A percentile compares a stretch with the other conserved stretches of the same genome.
Conservation (phyloP, 2,329 filamentous ascomycete genomes). For the Fusarium irregulare region DNA sequence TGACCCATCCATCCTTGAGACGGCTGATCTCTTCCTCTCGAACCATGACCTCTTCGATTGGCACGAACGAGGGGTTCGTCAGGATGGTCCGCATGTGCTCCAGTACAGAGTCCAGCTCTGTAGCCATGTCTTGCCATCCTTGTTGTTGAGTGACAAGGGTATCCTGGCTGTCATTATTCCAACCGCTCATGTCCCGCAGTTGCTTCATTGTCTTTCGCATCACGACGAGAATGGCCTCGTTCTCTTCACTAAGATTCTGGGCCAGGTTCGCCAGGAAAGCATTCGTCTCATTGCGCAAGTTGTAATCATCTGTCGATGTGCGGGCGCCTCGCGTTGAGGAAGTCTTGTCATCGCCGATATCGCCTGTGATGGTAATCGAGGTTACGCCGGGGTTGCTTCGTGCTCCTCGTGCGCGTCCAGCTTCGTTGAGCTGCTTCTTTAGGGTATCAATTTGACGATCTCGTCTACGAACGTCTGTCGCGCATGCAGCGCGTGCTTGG, state of each 20-base stretch:
- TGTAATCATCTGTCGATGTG: slow-evolving; percentile 64
- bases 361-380: slow-evolving; percentile 67
- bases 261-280: slow-evolving; percentile 89
- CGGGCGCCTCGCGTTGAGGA: slow-evolving; percentile 38
- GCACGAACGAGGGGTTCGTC: slow-evolving; percentile 96
- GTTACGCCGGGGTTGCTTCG: slow-evolving; percentile 66
- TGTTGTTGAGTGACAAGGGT: slow-evolving; percentile 51
- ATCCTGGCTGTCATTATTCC: slow-evolving; percentile 53
- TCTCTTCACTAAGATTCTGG: slow-evolving; percentile 88
- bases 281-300: slow-evolving; percentile 86
- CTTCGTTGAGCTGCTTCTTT: slow-evolving; percentile 85
- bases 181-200: slow-evolving; percentile 76
- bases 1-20: slow-evolving; percentile 87
- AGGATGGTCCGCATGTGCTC: slow-evolving; percentile 85
- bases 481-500: slow-evolving; percentile 87
- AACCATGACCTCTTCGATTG: slow-evolving; percentile 92
- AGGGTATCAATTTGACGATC: slow-evolving; percentile 89
- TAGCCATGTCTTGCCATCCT: slow-evolving; percentile 73
- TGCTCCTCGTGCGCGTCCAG: slow-evolving; percentile 69
- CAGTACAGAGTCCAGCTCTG: slow-evolving; percentile 80
- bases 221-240: slow-evolving; percentile 81
- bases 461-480: slow-evolving; percentile 89
- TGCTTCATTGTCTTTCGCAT: slow-evolving; percentile 77
- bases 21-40: slow-evolving; percentile 90
- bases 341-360: slow-evolving; percentile 62